Evolutionary conservation across 257 asterid species (phyloP), one percentile per base, ranked within the genome.

Genomic region (Haberlea rhodopensis): DNA sequence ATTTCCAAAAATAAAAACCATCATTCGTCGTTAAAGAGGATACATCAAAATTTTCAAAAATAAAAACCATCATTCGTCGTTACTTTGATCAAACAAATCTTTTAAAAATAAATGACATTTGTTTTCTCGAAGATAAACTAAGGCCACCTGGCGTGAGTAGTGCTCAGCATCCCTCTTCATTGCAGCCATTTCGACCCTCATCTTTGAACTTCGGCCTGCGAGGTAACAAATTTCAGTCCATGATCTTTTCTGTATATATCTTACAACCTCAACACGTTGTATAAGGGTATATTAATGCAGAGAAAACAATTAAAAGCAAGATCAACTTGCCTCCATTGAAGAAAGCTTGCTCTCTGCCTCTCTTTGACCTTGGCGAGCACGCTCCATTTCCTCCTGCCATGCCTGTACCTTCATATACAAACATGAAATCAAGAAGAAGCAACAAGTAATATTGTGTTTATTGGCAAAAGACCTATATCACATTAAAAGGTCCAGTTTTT

Each of bases 381-480:
- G 97, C 85, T 90, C 99, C 79, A 94, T 96, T 85, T 94, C 99
- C 76, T 88, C 97, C 79, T 94, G 97, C 97, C 95, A 86, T 75
- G 96, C 96, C 81, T 94, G 97, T 73, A 83, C 81, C 95, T 90
- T 80, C 81, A 76, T 73, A 66, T 69, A 49, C 70, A 48, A 65
- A 71, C 21, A 65, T 71, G 22, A 62, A 62, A 73, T 74, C 52
- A 78, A 72, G 74, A 59, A 68, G 54, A 26, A 26, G 29, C 29
- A 26, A 26, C 29, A 26, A 2, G 51, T 43, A 43, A 43, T 16
- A 8, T 8, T 43, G 51, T 43, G 18, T 8, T 43, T 16, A 43
- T 8, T 8, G 5, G 16, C 5, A 9, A 8, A 43, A 8, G 51
- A 43, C 13, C 18, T 43, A 16, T 43, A 16, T 16, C 51, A 43